phyloP scores from a whole-genome alignment of 441 rosid genomes.

The Populus hybrid region DNA sequence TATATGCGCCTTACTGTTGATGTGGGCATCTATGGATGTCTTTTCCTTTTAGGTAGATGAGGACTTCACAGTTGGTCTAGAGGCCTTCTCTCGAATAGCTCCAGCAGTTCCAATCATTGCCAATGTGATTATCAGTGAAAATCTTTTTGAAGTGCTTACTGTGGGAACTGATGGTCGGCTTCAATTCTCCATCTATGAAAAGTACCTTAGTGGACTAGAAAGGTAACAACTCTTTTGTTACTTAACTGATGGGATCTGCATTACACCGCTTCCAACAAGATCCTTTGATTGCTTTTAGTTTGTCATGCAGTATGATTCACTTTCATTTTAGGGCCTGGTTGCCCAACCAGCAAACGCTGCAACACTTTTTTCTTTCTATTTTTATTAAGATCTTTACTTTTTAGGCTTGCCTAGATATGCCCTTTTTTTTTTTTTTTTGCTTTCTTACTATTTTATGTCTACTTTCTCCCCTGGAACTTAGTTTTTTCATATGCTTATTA shows the following conservation, averaged over 20 bases:
- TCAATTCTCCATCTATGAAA: slow-evolving; percentile 70
- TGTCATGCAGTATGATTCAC: not conserved
- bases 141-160: slow-evolving; percentile 70
- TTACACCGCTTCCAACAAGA: not conserved
- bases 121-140: slow-evolving; percentile 71
- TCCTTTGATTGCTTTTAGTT: not conserved
- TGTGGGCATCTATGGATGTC: slow-evolving; percentile 10
- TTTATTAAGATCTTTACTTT: not conserved
- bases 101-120: slow-evolving; percentile 85
- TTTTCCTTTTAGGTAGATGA: slow-evolving; percentile 53
- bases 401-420: not conserved
- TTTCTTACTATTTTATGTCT: too few relatives aligned
- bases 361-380: not conserved
- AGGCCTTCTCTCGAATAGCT: slow-evolving; percentile 90
- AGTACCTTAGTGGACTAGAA: slow-evolving; percentile 77
- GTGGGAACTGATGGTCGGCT: slow-evolving; percentile 62
- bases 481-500: too few relatives aligned
- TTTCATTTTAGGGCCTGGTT: not conserved
- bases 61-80: slow-evolving; percentile 71
- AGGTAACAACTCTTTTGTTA: slow-evolving; percentile 37
- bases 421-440: not conserved
- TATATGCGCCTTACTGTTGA: slow-evolving; percentile 2
- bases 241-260: not conserved
- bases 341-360: not conserved
- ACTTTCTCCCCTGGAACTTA: not conserved